Conservation (phyloP, 1,284 basidiomycete genomes). For the Puccinia hordei region DNA sequence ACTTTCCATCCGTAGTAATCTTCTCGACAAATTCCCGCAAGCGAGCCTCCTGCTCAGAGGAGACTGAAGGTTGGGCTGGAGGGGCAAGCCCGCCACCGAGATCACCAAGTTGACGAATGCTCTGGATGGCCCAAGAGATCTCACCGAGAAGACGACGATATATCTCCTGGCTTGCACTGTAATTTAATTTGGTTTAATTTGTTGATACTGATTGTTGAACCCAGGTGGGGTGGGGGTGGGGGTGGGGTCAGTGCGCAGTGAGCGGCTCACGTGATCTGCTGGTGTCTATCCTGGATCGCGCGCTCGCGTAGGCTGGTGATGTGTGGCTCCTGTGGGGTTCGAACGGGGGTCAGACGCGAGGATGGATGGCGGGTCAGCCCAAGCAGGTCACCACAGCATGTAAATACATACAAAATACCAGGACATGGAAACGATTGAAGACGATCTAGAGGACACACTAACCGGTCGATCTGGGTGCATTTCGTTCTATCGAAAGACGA, state of each 20-base stretch:
- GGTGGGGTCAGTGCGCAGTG: constrained; percentile 19
- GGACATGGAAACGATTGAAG: neutral
- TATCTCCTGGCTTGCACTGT: constrained; percentile 22
- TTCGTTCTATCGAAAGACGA: constrained; percentile 3
- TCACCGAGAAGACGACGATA: constrained; percentile 35
- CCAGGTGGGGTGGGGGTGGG: neutral
- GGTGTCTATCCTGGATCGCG: constrained; percentile 18
- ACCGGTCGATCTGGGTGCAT: constrained; percentile 26
- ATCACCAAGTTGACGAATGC: constrained; percentile 29
- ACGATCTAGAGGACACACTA: neutral
- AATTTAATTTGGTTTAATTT: neutral
- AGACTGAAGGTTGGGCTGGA: neutral
- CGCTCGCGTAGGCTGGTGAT: constrained; percentile 10
- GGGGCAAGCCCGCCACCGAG: constrained; percentile 34
- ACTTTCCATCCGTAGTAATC: constrained; percentile 19
- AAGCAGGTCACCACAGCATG: neutral
- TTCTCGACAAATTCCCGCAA: constrained; percentile 38
- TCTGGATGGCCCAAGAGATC: constrained; percentile 42
- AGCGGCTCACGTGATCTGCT: constrained; percentile 40
- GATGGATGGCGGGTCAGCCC: neutral
- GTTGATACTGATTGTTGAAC: neutral
- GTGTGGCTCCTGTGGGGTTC: constrained; percentile 27
- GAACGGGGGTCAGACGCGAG: constrained; percentile 35
- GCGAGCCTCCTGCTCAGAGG: constrained; percentile 29
- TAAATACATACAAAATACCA: neutral